Percentiles rank a stretch among this genome's conserved stretches.
These are phyloP conservation scores for Penicillium sp. DNA, from an alignment of 2,329 filamentous ascomycete genomes.

Conservation along the genomic window DNA sequence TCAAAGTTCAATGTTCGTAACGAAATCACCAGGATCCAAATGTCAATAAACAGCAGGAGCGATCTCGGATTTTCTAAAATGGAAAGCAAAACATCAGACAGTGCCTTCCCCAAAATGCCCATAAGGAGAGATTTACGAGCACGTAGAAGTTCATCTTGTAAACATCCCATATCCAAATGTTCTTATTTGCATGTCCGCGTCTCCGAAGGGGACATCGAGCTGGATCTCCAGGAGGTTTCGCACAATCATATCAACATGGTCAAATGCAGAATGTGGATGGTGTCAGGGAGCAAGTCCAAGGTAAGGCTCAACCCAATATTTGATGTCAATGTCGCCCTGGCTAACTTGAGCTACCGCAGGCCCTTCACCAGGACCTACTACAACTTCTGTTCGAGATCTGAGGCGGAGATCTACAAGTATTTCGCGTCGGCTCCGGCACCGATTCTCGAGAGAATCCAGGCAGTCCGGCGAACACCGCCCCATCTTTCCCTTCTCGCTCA, in stretches of 20 bases:
- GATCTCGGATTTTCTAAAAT: not conserved
- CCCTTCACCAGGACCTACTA: slow-evolving; percentile 7
- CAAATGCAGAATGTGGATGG: not conserved
- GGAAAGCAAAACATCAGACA: not conserved
- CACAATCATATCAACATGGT: slow-evolving; percentile 11
- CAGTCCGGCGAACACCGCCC: slow-evolving; percentile 16
- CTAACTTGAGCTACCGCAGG: not conserved
- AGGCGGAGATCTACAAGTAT: slow-evolving; percentile 21
- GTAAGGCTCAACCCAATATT: slow-evolving; percentile 7
- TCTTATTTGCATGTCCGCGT: slow-evolving; percentile 26
- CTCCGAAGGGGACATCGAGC: slow-evolving; percentile 19
- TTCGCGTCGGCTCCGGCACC: slow-evolving; percentile 30
- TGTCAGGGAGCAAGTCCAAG: slow-evolving; percentile 7
- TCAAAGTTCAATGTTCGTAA: not conserved
- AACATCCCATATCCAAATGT: slow-evolving; percentile 13
- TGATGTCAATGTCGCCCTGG: not conserved
- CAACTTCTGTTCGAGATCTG: slow-evolving; percentile 1
- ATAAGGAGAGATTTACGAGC: not conserved
- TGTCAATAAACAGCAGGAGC: not conserved
- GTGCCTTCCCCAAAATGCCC: not conserved
- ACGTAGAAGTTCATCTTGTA: not conserved
- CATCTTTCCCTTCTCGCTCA: slow-evolving; percentile 19
- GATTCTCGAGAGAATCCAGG: slow-evolving; percentile 34
- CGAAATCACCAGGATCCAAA: not conserved
- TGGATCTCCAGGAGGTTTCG: slow-evolving; percentile 14